Conservation (phyloP, 345 rosid species). For the Melaleuca alternifolia region DNA sequence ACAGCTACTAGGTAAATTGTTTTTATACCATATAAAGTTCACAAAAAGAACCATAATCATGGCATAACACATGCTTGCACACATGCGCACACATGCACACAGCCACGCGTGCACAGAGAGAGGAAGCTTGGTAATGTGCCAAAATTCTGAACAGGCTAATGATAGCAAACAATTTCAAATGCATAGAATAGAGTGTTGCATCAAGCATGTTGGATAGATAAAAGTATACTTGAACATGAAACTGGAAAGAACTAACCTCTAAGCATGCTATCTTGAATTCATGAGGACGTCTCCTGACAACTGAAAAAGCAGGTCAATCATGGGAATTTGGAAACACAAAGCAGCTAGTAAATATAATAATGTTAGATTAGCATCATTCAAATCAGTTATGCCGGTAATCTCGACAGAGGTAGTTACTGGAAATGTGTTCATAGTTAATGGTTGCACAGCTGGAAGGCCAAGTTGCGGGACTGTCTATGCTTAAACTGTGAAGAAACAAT, state of each 20-base stretch:
- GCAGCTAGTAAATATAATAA: background rate
- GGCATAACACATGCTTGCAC: background rate
- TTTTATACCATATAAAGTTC: background rate
- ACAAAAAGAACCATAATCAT: background rate
- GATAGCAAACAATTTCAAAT: background rate
- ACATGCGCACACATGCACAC: background rate
- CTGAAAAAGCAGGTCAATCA: constrained; percentile 20
- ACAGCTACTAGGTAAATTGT: background rate
- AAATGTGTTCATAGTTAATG: background rate
- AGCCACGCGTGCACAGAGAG: background rate
- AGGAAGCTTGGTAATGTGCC: background rate
- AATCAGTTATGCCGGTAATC: background rate
- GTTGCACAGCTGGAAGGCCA: background rate
- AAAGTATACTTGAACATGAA: background rate
- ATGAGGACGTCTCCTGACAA: constrained; percentile 89
- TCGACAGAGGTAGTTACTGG: background rate
- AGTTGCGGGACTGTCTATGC: background rate
- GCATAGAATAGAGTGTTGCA: background rate
- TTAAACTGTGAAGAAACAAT: background rate
- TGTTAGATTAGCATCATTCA: background rate
- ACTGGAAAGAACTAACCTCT: constrained; percentile 45
- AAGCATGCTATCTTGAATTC: constrained; percentile 97
- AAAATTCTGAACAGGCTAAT: background rate
- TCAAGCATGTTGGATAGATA: background rate
- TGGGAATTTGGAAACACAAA: background rate